Evolutionary conservation across 352 stramenopile genomes (phyloP).

Genomic region (Aphanomyces astaci): DNA sequence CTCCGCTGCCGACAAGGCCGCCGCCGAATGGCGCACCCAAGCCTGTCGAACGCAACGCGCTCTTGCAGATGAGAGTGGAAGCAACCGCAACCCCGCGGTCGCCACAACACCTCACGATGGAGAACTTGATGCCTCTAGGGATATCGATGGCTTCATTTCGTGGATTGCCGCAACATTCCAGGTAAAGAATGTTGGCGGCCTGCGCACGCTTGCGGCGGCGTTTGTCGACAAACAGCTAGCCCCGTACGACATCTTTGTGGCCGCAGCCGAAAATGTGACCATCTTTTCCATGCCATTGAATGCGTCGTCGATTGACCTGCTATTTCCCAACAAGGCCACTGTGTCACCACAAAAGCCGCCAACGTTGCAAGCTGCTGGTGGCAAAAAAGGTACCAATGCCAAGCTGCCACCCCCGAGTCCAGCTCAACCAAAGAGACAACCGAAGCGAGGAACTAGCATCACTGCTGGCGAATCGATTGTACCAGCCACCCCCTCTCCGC

Average conservation of each 20-base stretch:
- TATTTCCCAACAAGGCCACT: background rate
- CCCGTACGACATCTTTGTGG: background rate
- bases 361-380: too few species aligned
- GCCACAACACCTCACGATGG: background rate
- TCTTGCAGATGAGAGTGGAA: background rate
- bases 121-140: background rate
- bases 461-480: too few species aligned
- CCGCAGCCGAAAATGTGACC: background rate
- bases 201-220: background rate
- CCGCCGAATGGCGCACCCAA: background rate
- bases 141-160: background rate
- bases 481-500: too few species aligned
- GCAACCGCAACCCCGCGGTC: background rate
- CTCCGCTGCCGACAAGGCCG: background rate
- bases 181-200: background rate
- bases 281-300: background rate
- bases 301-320: background rate
- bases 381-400: too few species aligned
- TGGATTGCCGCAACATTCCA: conserved; percentile 1
- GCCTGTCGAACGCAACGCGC: background rate
- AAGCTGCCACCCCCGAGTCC: too few species aligned
- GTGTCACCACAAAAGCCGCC: too few species aligned
- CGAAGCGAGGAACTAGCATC: too few species aligned
- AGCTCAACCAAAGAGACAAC: too few species aligned
- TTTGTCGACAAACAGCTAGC: background rate